These are phyloP conservation scores for Hypoxylon sp. DNA, from an alignment of 2,329 filamentous ascomycete genomes.

Conservation along the genomic window DNA sequence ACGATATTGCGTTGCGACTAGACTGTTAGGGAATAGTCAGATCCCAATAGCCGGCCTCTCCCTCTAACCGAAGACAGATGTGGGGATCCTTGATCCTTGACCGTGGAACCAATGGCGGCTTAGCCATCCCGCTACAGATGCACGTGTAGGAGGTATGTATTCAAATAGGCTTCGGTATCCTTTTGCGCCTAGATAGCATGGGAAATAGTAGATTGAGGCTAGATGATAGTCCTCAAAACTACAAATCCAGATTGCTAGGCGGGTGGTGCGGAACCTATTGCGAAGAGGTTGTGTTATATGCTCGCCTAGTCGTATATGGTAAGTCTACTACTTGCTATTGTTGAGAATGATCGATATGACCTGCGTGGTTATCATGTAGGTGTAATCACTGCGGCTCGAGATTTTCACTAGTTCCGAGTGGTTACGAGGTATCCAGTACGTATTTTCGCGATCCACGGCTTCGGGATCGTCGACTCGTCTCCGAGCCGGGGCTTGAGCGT, in stretches of 20 bases:
- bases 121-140: background rate
- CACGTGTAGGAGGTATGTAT: too few relatives aligned
- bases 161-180: background rate
- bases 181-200: background rate
- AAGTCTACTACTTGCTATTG: background rate
- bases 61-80: background rate
- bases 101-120: background rate
- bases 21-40: background rate
- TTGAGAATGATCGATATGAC: slow-evolving; percentile 8
- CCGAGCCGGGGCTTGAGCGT: background rate
- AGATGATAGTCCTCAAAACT: background rate
- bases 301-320: background rate
- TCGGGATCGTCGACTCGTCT: slow-evolving; percentile 12
- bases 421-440: slow-evolving; percentile 12
- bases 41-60: background rate
- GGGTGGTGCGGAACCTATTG: background rate
- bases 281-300: background rate
- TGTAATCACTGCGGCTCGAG: slow-evolving; percentile 5
- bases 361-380: background rate
- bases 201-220: background rate
- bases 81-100: slow-evolving; percentile 1
- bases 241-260: background rate
- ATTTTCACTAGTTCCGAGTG: slow-evolving; percentile 22
- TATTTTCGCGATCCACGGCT: slow-evolving; percentile 13
- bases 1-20: background rate